These are phyloP conservation scores for Bruguiera gymnorhiza DNA, from an alignment of 345 rosid species.

Conservation along the genomic window DNA sequence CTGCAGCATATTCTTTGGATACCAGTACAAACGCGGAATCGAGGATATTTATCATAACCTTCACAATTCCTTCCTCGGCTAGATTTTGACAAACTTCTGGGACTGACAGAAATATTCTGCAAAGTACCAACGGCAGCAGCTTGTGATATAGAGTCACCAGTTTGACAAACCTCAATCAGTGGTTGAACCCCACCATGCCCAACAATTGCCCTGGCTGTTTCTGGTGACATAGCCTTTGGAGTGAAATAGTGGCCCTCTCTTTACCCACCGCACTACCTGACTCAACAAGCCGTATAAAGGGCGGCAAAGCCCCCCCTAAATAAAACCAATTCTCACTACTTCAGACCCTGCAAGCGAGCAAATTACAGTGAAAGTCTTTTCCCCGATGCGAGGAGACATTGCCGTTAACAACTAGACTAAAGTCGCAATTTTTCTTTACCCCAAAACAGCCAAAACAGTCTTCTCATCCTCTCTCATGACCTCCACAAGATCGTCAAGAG, in stretches of 20 bases:
- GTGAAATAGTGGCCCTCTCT: slow-evolving; percentile 76
- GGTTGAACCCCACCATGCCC: slow-evolving; percentile 83
- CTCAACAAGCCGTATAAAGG: slow-evolving; percentile 76
- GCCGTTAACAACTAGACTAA: slow-evolving; percentile 69
- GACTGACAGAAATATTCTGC: slow-evolving; percentile 69
- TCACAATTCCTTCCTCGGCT: slow-evolving; percentile 76
- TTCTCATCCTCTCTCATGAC: slow-evolving; percentile 88
- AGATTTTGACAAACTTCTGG: slow-evolving; percentile 75
- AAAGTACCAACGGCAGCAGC: slow-evolving; percentile 75
- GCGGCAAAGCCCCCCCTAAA: slow-evolving; percentile 76
- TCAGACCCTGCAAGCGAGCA: slow-evolving; percentile 74
- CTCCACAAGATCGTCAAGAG: slow-evolving; percentile 64
- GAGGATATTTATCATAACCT: slow-evolving; percentile 67
- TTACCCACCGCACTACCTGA: slow-evolving; percentile 66
- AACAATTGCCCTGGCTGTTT: slow-evolving; percentile 74
- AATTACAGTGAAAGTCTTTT: slow-evolving; percentile 63
- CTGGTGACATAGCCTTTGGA: slow-evolving; percentile 70
- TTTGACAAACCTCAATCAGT: slow-evolving; percentile 60
- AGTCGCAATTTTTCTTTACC: slow-evolving; percentile 67
- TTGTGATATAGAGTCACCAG: slow-evolving; percentile 83
- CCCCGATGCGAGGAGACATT: slow-evolving; percentile 65
- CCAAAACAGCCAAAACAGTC: slow-evolving; percentile 50
- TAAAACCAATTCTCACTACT: slow-evolving; percentile 79
- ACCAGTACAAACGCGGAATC: slow-evolving; percentile 67
- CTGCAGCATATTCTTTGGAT: slow-evolving; percentile 87